Evolutionary conservation across 148 eudicot genomes (phyloP).

Genomic region (Camellia granthamiana): DNA sequence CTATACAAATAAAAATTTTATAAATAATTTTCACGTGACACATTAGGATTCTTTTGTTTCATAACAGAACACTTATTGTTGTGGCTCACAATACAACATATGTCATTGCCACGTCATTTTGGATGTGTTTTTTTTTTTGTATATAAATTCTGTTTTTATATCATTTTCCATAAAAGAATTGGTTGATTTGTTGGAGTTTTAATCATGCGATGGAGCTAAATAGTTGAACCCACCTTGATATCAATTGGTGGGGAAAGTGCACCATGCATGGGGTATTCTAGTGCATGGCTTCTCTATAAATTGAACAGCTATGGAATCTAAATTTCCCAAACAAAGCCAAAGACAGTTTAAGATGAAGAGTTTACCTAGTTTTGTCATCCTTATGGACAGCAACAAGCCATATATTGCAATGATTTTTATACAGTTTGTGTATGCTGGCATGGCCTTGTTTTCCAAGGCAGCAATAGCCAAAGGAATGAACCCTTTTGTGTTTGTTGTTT

Average conservation of each 20-base stretch:
- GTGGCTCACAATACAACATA: too few species aligned
- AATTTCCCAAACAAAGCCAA: background rate
- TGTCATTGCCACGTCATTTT: too few species aligned
- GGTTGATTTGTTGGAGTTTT: too few species aligned
- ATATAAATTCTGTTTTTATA: too few species aligned
- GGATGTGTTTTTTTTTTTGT: too few species aligned
- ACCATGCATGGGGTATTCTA: background rate
- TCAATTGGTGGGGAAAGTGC: background rate
- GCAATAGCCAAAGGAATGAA: conserved; percentile 34
- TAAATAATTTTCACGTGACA: too few species aligned
- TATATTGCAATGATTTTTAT: conserved; percentile 28
- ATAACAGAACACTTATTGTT: too few species aligned
- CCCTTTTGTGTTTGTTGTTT: conserved; percentile 31
- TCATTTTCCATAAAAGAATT: too few species aligned
- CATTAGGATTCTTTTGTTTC: too few species aligned
- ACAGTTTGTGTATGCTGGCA: conserved; percentile 37
- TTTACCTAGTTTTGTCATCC: background rate
- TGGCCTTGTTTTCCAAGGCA: conserved; percentile 36
- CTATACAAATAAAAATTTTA: too few species aligned
- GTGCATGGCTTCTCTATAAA: background rate
- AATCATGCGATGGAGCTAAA: too few species aligned
- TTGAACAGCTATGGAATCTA: background rate
- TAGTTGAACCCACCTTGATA: too few species aligned
- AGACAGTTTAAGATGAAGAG: background rate
- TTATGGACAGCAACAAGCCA: conserved; percentile 31